Percentiles rank a stretch among this genome's conserved stretches.
These are phyloP conservation scores for Casuarina cunninghamiana DNA, from an alignment of 306 rosid genomes.

Conservation along the genomic window DNA sequence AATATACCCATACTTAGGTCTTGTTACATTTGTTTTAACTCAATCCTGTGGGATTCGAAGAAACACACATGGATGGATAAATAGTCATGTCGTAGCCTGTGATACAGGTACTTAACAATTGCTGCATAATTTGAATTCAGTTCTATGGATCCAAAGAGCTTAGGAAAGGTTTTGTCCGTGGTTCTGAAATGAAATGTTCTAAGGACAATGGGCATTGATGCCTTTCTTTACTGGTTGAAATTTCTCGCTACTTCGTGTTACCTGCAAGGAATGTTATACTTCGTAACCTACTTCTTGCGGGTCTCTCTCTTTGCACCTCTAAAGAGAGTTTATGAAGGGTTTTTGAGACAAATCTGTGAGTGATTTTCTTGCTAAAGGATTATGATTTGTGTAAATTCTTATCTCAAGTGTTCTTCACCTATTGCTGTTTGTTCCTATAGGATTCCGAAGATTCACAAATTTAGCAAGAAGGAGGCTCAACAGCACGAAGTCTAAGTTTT, in stretches of 20 bases:
- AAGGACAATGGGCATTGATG: neutral
- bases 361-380: neutral
- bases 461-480: too few species aligned
- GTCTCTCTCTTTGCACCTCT: slow-evolving; percentile 85
- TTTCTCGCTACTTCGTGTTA: neutral
- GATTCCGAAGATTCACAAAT: neutral
- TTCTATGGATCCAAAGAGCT: neutral
- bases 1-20: neutral
- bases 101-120: neutral
- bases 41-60: neutral
- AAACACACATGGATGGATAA: neutral
- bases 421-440: neutral
- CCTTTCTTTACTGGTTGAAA: neutral
- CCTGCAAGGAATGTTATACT: neutral
- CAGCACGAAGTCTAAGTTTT: neutral
- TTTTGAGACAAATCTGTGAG: slow-evolving; percentile 33
- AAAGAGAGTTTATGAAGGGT: slow-evolving; percentile 80
- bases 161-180: neutral
- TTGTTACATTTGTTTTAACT: neutral
- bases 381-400: too few species aligned
- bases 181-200: neutral
- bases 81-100: neutral
- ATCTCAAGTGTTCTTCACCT: neutral
- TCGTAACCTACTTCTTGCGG: slow-evolving; percentile 38
- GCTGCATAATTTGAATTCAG: neutral